Evolutionary conservation across 805 yeast species (phyloP).

Genomic region (Candida yuanshanica): DNA sequence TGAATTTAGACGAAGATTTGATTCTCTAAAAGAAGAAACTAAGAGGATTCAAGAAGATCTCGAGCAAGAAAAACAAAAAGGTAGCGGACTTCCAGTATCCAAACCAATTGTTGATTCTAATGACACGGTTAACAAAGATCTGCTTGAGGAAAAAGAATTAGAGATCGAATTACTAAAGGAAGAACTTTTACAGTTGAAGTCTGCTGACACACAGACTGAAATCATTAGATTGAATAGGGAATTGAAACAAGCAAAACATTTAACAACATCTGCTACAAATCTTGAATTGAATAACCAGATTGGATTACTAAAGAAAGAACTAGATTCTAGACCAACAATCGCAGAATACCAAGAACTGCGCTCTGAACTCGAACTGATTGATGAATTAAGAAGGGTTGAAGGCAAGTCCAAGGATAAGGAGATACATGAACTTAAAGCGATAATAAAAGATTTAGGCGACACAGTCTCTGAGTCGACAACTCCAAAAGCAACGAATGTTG

Average conservation of each 20-base stretch:
- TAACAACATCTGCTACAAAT: slow-evolving; percentile 11
- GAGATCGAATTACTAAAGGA: slow-evolving; percentile 22
- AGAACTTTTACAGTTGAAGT: slow-evolving; percentile 15
- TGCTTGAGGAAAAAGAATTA: slow-evolving; percentile 18
- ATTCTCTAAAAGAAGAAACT: not conserved
- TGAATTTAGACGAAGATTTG: not conserved
- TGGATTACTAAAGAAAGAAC: slow-evolving; percentile 15
- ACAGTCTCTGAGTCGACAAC: not conserved
- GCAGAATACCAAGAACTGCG: slow-evolving; percentile 40
- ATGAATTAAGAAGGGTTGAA: slow-evolving; percentile 28
- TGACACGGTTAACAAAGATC: not conserved
- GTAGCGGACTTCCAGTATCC: not conserved
- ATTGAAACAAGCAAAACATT: not conserved
- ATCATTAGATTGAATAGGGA: not conserved
- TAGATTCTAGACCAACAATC: slow-evolving; percentile 34
- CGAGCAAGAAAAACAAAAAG: not conserved
- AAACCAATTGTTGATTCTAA: not conserved
- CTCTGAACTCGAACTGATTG: slow-evolving; percentile 37
- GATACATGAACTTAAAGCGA: slow-evolving; percentile 16
- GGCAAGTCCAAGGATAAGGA: slow-evolving; percentile 24
- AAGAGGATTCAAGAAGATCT: not conserved
- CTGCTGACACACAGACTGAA: not conserved
- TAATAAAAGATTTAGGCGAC: slow-evolving; percentile 2
- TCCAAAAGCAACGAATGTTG: not conserved
- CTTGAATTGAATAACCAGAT: slow-evolving; percentile 23